A percentile compares a stretch with the other conserved stretches of the same genome.
These are phyloP conservation scores for Xylaria longipes DNA, from an alignment of 495 filamentous ascomycete genomes.

Conservation along the genomic window DNA sequence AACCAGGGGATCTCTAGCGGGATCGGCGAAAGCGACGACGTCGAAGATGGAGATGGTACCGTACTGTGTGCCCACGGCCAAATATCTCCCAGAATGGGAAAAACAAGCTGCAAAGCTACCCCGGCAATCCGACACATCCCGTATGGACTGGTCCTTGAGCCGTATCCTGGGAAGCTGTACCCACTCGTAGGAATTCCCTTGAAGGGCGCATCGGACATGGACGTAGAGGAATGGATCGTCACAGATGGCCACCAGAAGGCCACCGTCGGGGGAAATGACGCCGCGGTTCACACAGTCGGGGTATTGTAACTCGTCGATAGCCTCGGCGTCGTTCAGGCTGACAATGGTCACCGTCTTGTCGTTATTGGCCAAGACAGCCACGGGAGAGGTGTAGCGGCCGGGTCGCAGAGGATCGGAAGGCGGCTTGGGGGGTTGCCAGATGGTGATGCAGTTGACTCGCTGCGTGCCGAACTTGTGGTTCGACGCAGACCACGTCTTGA, in stretches of 20 bases:
- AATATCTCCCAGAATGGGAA: conserved; percentile 56
- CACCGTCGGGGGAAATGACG: conserved; percentile 86
- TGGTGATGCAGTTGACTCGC: conserved; percentile 62
- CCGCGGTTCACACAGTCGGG: conserved; percentile 89
- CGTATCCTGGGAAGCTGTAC: conserved; percentile 47
- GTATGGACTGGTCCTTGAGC: conserved; percentile 54
- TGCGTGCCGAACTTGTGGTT: conserved; percentile 54
- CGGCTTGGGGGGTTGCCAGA: conserved; percentile 55
- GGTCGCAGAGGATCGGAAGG: conserved; percentile 28
- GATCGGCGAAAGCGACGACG: conserved; percentile 43
- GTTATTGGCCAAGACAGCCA: conserved; percentile 73
- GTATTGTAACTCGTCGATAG: conserved; percentile 71
- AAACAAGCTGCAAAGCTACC: conserved; percentile 64
- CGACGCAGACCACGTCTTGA: conserved; percentile 45
- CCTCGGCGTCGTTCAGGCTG: conserved; percentile 58
- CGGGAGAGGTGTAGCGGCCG: conserved; percentile 50
- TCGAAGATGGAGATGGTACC: conserved; percentile 62
- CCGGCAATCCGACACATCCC: conserved; percentile 54
- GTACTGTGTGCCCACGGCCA: conserved; percentile 65
- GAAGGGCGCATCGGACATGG: conserved; percentile 56
- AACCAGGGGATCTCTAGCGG: conserved; percentile 48
- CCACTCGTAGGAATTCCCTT: conserved; percentile 50
- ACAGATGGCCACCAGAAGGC: conserved; percentile 79
- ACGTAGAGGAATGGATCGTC: conserved; percentile 86
- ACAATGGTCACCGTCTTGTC: conserved; percentile 85